Evolutionary conservation across 495 filamentous ascomycete species (phyloP).

Genomic region (Aspergillus nidulans): DNA sequence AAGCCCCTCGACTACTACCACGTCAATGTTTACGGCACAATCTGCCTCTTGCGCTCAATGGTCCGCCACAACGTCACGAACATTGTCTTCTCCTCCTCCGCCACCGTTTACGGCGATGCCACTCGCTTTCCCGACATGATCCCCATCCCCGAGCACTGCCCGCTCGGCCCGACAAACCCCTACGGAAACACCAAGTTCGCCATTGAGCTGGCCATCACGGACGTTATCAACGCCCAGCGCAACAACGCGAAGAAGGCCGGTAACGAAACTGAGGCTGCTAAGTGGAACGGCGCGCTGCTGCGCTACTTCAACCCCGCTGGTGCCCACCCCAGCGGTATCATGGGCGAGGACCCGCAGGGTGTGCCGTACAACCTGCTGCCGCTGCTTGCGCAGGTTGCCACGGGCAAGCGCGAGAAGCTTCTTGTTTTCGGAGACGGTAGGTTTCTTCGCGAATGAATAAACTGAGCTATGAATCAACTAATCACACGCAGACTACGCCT

Average conservation of each 20-base stretch:
- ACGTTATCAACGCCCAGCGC: slow-evolving; percentile 82
- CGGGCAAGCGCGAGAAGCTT: slow-evolving; percentile 90
- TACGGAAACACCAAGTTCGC: slow-evolving; percentile 94
- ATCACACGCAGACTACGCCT: slow-evolving; percentile 68
- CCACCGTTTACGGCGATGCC: slow-evolving; percentile 96
- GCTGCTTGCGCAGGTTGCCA: slow-evolving; percentile 89
- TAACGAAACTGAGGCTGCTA: slow-evolving; percentile 57
- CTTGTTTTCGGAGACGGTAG: slow-evolving; percentile 90
- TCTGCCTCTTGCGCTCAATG: slow-evolving; percentile 86
- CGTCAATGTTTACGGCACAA: slow-evolving; percentile 91
- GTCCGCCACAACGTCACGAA: slow-evolving; percentile 82
- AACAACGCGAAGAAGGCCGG: slow-evolving; percentile 77
- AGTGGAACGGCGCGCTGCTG: slow-evolving; percentile 91
- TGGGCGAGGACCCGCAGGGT: slow-evolving; percentile 97
- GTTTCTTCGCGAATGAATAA: slow-evolving; percentile 12
- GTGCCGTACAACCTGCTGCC: slow-evolving; percentile 95
- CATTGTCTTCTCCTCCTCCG: slow-evolving; percentile 96
- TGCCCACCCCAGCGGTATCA: slow-evolving; percentile 90
- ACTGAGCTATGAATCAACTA: neutral
- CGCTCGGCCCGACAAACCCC: slow-evolving; percentile 92
- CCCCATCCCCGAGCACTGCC: slow-evolving; percentile 95
- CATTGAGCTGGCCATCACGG: slow-evolving; percentile 86
- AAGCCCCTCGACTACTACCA: slow-evolving; percentile 97
- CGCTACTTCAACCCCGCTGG: slow-evolving; percentile 98
- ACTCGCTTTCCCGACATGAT: slow-evolving; percentile 98